These are phyloP conservation scores for Penicillium angulare DNA, from an alignment of 495 filamentous ascomycete species.

Conservation along the genomic window DNA sequence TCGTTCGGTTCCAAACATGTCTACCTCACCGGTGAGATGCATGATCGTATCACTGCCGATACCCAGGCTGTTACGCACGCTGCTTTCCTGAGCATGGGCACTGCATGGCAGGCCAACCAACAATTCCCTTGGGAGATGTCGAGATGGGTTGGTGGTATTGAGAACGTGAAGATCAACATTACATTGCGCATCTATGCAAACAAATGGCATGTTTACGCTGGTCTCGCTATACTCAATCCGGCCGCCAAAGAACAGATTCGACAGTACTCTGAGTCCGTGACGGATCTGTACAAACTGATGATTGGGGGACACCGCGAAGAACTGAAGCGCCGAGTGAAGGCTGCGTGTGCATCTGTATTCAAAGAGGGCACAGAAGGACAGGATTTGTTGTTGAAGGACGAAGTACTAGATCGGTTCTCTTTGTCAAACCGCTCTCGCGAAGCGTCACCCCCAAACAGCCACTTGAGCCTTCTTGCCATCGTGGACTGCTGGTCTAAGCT, in stretches of 20 bases:
- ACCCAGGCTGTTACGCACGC: conserved; percentile 98
- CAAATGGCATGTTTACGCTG: conserved; percentile 99
- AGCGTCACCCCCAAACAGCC: conserved; percentile 78
- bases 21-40: conserved; percentile 77
- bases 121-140: conserved; percentile 95
- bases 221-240: conserved; percentile 93
- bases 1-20: conserved; percentile 83
- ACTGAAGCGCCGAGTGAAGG: conserved; percentile 73
- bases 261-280: conserved; percentile 89
- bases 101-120: conserved; percentile 87
- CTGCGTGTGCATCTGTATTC: conserved; percentile 81
- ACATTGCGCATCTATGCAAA: conserved; percentile 95
- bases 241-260: conserved; percentile 86
- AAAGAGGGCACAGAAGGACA: conserved; percentile 50
- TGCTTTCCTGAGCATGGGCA: conserved; percentile 95
- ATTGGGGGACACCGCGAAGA: conserved; percentile 78
- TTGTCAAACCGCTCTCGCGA: conserved; percentile 62
- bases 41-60: conserved; percentile 96
- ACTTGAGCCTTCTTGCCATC: conserved; percentile 92
- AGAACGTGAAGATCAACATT: conserved; percentile 99
- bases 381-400: conserved; percentile 73
- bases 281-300: conserved; percentile 95
- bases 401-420: conserved; percentile 83
- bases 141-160: conserved; percentile 93
- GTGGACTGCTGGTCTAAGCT: conserved; percentile 96